Evolutionary conservation across 257 asterid genomes (phyloP), one percentile per base, ranked within the genome.

Genomic region (Striga asiatica): DNA sequence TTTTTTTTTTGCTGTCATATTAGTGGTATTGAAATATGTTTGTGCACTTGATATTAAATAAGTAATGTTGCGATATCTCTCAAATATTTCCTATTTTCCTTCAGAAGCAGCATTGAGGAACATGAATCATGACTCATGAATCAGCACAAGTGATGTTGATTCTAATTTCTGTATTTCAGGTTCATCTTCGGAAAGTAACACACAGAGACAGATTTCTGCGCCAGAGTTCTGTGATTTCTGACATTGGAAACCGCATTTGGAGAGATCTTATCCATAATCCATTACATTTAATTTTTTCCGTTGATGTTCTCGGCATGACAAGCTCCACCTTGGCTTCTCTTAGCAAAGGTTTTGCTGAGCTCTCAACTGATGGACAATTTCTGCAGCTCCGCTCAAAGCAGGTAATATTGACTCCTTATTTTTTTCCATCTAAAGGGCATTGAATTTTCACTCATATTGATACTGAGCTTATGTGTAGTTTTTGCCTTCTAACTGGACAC

Each of bases 341-440:
- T 46, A 84, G 98, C 80, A 92, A 81, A 82, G 98, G 98, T 65
- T 92, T 92, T 58, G 98, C 98, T 1, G 93, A 87, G 80, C 97
- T 92, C 61, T 92, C 98, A 58, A 92, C 98, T 54, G 98, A 92
- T 71, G 98, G 97, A 42, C 97, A 84, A 68, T 92, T 92, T 78
- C 74, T 84, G 63, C 94, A 84, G 72, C 87, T 92, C 54, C 95
- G 98, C 10, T 87, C 98, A 13, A 92, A 92, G 81, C 98, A 92
- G 94, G 92, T 87, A 51, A 47, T 10, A 53, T 21, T 45, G 22
- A 55, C 56, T 71, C 29, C 47, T 21, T 52, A 32, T 56, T 50
- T 49, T 69, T 58, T 54, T 49, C 47, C 61, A 42, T 23, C 23
- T n/a, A 38, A 18, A 14, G 32, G 35, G 39, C 34, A 25, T 42